phyloP scores from a whole-genome alignment of 331 rosid genomes.

The Telfairia occidentalis region DNA sequence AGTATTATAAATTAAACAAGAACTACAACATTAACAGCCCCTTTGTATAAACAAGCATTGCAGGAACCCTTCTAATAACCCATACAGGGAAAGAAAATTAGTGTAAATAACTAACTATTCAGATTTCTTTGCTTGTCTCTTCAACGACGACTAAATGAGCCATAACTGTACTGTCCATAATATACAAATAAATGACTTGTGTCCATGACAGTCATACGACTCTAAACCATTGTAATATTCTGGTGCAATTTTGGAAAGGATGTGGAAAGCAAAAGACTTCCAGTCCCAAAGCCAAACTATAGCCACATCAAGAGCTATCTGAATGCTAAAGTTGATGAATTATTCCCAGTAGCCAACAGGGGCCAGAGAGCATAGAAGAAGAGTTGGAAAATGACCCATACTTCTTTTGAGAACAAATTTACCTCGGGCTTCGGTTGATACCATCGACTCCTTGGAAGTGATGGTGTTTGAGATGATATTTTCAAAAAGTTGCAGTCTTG shows the following conservation, averaged over 20 bases:
- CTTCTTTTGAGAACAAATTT: conserved; percentile 35
- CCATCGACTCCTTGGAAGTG: conserved; percentile 89
- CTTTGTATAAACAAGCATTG: background rate
- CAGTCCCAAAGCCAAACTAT: conserved; percentile 60
- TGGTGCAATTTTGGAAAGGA: conserved; percentile 29
- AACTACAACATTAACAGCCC: background rate
- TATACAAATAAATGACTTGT: conserved; percentile 82
- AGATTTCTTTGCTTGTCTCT: conserved; percentile 53
- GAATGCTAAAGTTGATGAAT: conserved; percentile 46
- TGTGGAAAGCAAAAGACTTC: conserved; percentile 62
- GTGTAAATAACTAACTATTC: background rate
- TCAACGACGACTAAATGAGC: conserved; percentile 84
- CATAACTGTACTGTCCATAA: conserved; percentile 71
- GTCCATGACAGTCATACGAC: conserved; percentile 67
- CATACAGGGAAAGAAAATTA: background rate
- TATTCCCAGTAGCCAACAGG: conserved; percentile 71
- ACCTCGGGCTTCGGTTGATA: conserved; percentile 38
- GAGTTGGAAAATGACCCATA: conserved; percentile 74
- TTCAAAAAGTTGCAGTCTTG: conserved; percentile 66
- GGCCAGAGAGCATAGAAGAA: conserved; percentile 85
- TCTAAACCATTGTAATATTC: conserved; percentile 55
- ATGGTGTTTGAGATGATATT: conserved; percentile 87
- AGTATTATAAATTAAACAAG: background rate
- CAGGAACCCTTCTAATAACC: background rate
- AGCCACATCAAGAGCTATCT: conserved; percentile 49